These are phyloP conservation scores for Acarospora socialis DNA, from an alignment of 2,329 filamentous ascomycete genomes.

Conservation along the genomic window DNA sequence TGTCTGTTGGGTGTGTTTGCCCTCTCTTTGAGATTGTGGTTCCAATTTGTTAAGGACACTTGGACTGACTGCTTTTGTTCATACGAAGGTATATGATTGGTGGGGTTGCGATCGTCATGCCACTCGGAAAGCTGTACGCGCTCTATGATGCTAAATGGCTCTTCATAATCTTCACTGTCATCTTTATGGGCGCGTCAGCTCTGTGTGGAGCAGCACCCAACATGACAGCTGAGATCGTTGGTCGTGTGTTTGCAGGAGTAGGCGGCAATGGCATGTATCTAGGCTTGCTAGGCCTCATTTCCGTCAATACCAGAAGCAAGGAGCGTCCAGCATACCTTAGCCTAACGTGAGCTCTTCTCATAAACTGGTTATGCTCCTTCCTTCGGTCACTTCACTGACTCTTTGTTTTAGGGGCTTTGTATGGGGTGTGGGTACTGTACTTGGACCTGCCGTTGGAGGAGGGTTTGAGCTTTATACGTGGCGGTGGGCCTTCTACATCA, in stretches of 20 bases:
- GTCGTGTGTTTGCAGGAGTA: slow-evolving; percentile 22
- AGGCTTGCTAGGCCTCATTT: slow-evolving; percentile 16
- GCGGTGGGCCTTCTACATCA: slow-evolving; percentile 40
- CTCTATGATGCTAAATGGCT: background rate
- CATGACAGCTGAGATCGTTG: slow-evolving; percentile 33
- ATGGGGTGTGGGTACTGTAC: slow-evolving; percentile 24
- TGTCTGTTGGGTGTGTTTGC: background rate
- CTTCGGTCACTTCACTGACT: too few relatives aligned
- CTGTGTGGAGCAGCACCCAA: slow-evolving; percentile 31
- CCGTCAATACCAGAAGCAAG: slow-evolving; percentile 14
- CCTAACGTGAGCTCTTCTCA: too few relatives aligned
- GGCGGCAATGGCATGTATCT: slow-evolving; percentile 22
- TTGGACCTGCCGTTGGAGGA: slow-evolving; percentile 25
- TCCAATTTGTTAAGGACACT: too few relatives aligned
- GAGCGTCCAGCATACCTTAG: slow-evolving; percentile 22
- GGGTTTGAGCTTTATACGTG: slow-evolving; percentile 20
- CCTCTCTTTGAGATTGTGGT: background rate
- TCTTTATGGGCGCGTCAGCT: slow-evolving; percentile 22
- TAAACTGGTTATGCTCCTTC: too few relatives aligned
- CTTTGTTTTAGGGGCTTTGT: slow-evolving; percentile 20
- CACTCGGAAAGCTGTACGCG: background rate
- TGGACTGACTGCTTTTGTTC: too few relatives aligned
- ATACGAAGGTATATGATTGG: too few relatives aligned
- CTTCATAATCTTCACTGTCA: slow-evolving; percentile 11
- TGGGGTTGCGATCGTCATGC: background rate